Evolutionary conservation across 345 rosid genomes (phyloP), one percentile per base, ranked within the genome.

Genomic region (Leavenworthia alabamica): DNA sequence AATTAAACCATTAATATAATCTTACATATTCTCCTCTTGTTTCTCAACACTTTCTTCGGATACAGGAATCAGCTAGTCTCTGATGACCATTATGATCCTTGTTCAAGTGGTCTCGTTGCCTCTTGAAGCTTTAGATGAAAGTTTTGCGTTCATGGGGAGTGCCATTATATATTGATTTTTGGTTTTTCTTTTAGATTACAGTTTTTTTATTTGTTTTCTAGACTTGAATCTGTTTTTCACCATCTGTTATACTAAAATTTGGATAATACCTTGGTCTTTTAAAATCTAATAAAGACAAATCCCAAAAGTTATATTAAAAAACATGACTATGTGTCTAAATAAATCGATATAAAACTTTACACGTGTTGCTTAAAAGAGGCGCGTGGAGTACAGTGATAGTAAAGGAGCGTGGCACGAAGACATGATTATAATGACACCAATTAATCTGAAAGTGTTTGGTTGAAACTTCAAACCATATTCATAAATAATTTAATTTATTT

Each of bases 11-110:
- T n/a, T n/a, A n/a, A n/a, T n/a, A n/a, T n/a, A n/a, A n/a, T n/a
- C n/a, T n/a, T n/a, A n/a, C n/a, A n/a, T n/a, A n/a, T 53, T 9
- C 72, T 84, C 9, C 81, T 84, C 55, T 78, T 87, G 4, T 84
- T 84, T 75, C 82, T 84, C 72, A 84, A 84, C 67, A 77, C 80
- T 23, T 82, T 84, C 80, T 84, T 84, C 73, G 55, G 77, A 40
- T 84, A 84, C 78, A 74, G 90, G 1, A 66, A 82, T 2, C 78
- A 84, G 64, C 90, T n/a, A n/a, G n/a, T n/a, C 90, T 2, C 74
- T 82, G 3, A 54, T 71, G 62, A 58, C 82, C 44, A 60, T 82
- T 23, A 74, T 76, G 78, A 84, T 82, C 62, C 67, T 85, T 6
- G 82, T 82, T 45, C 85, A 78, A 54, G 84, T 84, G 0, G 82